phyloP scores from a whole-genome alignment of 2,329 filamentous ascomycete genomes.

The Xylariaceae sp. region DNA sequence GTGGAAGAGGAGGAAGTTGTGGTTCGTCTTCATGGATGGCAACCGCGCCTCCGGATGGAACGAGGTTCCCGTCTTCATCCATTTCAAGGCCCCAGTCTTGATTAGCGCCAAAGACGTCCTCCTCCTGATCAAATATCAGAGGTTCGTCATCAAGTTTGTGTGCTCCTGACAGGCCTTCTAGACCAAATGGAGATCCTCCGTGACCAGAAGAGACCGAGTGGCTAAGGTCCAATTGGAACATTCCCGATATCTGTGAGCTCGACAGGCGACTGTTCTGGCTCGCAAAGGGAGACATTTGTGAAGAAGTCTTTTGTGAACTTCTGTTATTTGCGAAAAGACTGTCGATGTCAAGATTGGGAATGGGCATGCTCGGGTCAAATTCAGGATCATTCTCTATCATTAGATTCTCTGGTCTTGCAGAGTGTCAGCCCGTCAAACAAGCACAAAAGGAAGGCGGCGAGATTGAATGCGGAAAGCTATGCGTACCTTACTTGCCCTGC shows the following conservation, averaged over 20 bases:
- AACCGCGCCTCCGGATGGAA: constrained; percentile 27
- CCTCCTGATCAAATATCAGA: constrained; percentile 31
- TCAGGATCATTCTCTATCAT: constrained; percentile 76
- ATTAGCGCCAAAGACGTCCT: constrained; percentile 29
- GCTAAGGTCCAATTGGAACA: constrained; percentile 23
- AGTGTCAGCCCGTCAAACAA: constrained; percentile 4
- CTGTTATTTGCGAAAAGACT: constrained; percentile 31
- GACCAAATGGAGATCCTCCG: constrained; percentile 21
- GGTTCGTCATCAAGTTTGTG: constrained; percentile 28
- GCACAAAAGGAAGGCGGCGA: background rate
- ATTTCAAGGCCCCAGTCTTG: constrained; percentile 46
- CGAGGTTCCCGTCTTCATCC: constrained; percentile 48
- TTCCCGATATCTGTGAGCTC: constrained; percentile 14
- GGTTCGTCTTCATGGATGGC: constrained; percentile 37
- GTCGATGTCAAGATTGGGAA: constrained; percentile 57
- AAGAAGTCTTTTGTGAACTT: constrained; percentile 28
- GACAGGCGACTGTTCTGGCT: constrained; percentile 15
- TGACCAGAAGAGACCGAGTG: constrained; percentile 21
- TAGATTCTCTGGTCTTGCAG: constrained; percentile 66
- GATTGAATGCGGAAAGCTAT: background rate
- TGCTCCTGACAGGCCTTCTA: constrained; percentile 26
- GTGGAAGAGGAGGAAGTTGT: constrained; percentile 41
- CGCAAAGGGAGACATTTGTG: constrained; percentile 23
- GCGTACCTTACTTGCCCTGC: constrained; percentile 69
- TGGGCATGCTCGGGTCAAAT: constrained; percentile 64